Conservation (phyloP, 345 rosid species). For the Salix brachista region DNA sequence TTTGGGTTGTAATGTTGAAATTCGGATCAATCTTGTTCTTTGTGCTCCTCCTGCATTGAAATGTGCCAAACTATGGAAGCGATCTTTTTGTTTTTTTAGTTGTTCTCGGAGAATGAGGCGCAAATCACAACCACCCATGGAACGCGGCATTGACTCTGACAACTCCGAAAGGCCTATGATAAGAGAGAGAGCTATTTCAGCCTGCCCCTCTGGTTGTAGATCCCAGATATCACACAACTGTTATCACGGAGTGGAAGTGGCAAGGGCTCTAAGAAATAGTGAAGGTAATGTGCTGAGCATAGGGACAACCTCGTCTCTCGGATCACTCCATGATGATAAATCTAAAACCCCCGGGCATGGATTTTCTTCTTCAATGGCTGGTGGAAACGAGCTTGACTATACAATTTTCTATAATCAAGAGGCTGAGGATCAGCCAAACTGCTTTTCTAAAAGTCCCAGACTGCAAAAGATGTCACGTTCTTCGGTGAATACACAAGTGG, state of each 20-base stretch:
- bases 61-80: constrained; percentile 47
- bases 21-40: constrained; percentile 59
- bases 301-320: constrained; percentile 34
- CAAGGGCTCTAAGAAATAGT: constrained; percentile 54
- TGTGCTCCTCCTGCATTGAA: constrained; percentile 45
- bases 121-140: constrained; percentile 38
- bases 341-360: constrained; percentile 18
- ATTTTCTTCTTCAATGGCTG: constrained; percentile 28
- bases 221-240: constrained; percentile 31
- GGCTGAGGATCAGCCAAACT: constrained; percentile 34
- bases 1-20: constrained; percentile 85
- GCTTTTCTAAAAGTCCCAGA: constrained; percentile 39
- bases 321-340: constrained; percentile 33
- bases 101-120: constrained; percentile 65
- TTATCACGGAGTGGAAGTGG: constrained; percentile 30
- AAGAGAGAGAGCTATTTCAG: constrained; percentile 24
- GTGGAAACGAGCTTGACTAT: constrained; percentile 16
- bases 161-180: constrained; percentile 45
- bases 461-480: constrained; percentile 25
- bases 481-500: constrained; percentile 16
- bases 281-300: constrained; percentile 73
- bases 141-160: constrained; percentile 39
- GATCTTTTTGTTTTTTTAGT: constrained; percentile 58
- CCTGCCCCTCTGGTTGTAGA: constrained; percentile 32
- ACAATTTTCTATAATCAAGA: constrained; percentile 20